Evolutionary conservation across 345 rosid species (phyloP), one percentile per base, ranked within the genome.

Genomic region (Hevea brasiliensis): DNA sequence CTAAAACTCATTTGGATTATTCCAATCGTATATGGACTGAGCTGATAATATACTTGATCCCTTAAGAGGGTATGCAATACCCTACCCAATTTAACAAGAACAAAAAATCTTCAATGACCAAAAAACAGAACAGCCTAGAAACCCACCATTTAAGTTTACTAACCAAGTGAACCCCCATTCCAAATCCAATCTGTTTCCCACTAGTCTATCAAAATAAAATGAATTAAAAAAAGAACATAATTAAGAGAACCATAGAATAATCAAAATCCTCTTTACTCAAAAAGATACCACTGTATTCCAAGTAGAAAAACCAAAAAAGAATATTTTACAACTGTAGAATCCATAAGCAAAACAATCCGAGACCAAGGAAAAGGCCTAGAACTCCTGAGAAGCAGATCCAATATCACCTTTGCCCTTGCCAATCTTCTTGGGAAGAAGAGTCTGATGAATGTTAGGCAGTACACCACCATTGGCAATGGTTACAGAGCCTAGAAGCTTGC

Each of bases 381-480:
- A 75, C 72, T 90, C 90, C 17, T 89, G 91, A 58, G 91, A 90
- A 14, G 84, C 86, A 1, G 90, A 90, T 18, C 91, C 90, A 17
- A 86, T 79, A 8, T 90, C 92, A 8, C 89, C 92, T 77, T 88
- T 90, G 41, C 82, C 83, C 56, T 84, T 77, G 0, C 85, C 88
- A 35, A 14, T 0, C 76, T 86, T 90, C 76, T 85, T 80, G 0
- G 90, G 94, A 21, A 91, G 79, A 29, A 91, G 84, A 4, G 74
- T 84, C 72, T 83, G 86, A 71, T 91, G 87, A 72, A 87, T 89
- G 77, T 91, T 91, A 0, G 97, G 97, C 74, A 91, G 71, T 2
- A 91, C 92, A 29, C 97, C 94, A 1, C 90, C 93, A 57, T 83
- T 89, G 2, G 97, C 93, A 27, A 91, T 87, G 0, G 94, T 91